phyloP scores from a whole-genome alignment of 257 asterid species.

The Leptodermis oblonga region DNA sequence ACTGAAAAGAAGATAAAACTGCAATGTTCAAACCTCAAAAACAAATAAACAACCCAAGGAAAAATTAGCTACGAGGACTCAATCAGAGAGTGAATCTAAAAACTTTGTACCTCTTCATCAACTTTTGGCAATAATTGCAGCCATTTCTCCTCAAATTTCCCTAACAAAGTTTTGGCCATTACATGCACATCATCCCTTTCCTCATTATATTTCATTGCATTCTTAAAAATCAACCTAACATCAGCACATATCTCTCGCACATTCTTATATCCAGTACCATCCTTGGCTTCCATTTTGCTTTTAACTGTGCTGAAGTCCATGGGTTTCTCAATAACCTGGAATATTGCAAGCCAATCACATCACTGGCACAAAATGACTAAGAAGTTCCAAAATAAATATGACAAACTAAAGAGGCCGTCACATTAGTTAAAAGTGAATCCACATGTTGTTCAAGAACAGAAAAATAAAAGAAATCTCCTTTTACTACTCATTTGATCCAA shows the following conservation, averaged over 20 bases:
- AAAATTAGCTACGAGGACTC: background rate
- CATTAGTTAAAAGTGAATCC: background rate
- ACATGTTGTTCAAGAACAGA: no score
- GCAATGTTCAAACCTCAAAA: background rate
- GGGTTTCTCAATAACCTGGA: slow-evolving; percentile 89
- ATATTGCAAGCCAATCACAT: background rate
- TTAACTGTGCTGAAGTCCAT: slow-evolving; percentile 90
- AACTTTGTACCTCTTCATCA: slow-evolving; percentile 71
- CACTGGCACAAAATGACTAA: slow-evolving; percentile 10
- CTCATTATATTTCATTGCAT: slow-evolving; percentile 82
- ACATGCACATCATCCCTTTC: slow-evolving; percentile 83
- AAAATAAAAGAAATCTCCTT: background rate
- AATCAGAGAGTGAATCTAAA: background rate
- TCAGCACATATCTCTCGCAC: slow-evolving; percentile 86
- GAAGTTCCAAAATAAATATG: background rate
- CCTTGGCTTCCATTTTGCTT: slow-evolving; percentile 85
- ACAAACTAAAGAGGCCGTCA: background rate
- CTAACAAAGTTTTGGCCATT: slow-evolving; percentile 79
- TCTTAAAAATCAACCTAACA: slow-evolving; percentile 82
- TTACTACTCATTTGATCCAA: background rate
- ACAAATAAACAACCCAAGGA: background rate
- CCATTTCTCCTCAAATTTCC: slow-evolving; percentile 86
- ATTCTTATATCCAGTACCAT: slow-evolving; percentile 70
- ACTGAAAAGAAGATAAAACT: background rate
- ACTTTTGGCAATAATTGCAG: slow-evolving; percentile 84